Conservation (phyloP, 208 protist genomes). For the Trichomonas gallinae region DNA sequence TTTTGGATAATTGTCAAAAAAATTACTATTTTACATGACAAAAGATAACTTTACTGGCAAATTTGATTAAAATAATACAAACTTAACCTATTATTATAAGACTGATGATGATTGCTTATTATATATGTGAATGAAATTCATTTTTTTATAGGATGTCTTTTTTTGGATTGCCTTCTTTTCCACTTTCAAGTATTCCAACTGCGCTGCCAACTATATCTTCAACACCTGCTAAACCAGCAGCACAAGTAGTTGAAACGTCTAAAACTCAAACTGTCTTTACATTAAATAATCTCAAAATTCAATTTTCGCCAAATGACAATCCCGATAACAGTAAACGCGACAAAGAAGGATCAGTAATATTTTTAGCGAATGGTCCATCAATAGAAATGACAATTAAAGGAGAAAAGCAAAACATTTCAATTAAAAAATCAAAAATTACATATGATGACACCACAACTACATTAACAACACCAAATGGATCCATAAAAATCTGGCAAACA, state of each 20-base stretch:
- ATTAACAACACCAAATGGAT: neutral
- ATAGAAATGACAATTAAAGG: neutral
- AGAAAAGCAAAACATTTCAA: neutral
- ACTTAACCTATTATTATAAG: too few relatives aligned
- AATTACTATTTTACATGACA: too few relatives aligned
- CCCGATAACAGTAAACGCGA: neutral
- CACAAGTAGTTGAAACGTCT: neutral
- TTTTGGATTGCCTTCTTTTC: neutral
- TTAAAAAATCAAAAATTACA: neutral
- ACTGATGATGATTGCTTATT: too few relatives aligned
- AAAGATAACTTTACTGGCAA: too few relatives aligned
- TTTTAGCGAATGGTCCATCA: neutral
- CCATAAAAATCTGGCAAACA: neutral
- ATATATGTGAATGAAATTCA: too few relatives aligned
- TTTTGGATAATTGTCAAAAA: too few relatives aligned
- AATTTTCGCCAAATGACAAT: neutral
- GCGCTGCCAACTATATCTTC: neutral
- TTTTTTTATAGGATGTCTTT: neutral
- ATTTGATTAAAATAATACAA: too few relatives aligned
- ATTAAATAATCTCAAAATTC: neutral
- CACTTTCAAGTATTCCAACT: neutral
- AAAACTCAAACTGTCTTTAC: neutral
- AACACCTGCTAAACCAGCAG: neutral
- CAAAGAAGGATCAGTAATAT: neutral
- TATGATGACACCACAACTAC: neutral